phyloP scores from a whole-genome alignment of 108 stramenopile species.

The Cyclotella kingstonii region DNA sequence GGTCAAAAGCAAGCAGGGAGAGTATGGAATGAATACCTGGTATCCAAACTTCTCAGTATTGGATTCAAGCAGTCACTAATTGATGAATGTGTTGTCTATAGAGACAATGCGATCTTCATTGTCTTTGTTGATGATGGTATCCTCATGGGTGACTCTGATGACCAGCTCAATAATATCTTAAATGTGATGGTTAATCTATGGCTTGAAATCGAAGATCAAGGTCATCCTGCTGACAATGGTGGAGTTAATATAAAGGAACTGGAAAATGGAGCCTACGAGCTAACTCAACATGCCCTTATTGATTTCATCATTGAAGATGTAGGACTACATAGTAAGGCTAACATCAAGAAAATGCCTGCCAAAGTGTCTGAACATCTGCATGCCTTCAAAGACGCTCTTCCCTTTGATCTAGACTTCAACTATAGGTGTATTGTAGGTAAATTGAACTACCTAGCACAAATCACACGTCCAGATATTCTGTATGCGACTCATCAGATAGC shows the following conservation, averaged over 20 bases:
- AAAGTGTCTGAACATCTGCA: neutral
- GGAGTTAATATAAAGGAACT: slow-evolving; percentile 32
- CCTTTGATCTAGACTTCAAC: neutral
- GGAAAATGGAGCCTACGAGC: slow-evolving; percentile 25
- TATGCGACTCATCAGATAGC: slow-evolving; percentile 25
- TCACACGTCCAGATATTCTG: slow-evolving; percentile 33
- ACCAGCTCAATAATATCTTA: slow-evolving; percentile 24
- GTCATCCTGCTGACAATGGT: slow-evolving; percentile 37
- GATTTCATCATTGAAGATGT: slow-evolving; percentile 31
- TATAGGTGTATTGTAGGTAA: slow-evolving; percentile 5
- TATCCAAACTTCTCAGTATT: slow-evolving; percentile 21
- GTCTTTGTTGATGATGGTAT: slow-evolving; percentile 36
- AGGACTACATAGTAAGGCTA: neutral
- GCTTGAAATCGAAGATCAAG: slow-evolving; percentile 35
- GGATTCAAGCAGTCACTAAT: slow-evolving; percentile 44
- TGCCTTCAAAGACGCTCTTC: neutral
- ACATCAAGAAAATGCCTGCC: slow-evolving; percentile 4
- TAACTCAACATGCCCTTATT: slow-evolving; percentile 51
- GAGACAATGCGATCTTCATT: slow-evolving; percentile 25
- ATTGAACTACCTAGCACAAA: slow-evolving; percentile 24
- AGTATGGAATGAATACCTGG: slow-evolving; percentile 39
- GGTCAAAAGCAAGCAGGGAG: slow-evolving; percentile 45
- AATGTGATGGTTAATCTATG: slow-evolving; percentile 26
- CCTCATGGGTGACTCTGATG: slow-evolving; percentile 20
- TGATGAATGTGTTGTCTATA: slow-evolving; percentile 52